Evolutionary conservation across 306 rosid species (phyloP), one percentile per base, ranked within the genome.

Genomic region (Luffa aegyptiaca): DNA sequence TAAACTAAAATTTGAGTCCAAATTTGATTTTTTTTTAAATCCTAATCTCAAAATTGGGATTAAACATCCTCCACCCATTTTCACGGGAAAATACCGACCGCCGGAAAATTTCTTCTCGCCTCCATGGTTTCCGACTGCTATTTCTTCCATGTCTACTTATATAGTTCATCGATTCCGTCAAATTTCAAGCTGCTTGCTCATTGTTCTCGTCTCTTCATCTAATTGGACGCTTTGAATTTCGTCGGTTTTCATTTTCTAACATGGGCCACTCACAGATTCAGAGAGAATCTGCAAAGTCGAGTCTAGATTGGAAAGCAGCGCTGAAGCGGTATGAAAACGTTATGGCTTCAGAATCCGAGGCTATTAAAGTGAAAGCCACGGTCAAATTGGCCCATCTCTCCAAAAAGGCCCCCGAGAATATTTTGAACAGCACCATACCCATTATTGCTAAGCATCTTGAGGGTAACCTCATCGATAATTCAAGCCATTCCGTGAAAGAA

Each of bases 331-430:
- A 66, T 41, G 33, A 66, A 41, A 41, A 66, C 3, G 51, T 66
- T 8, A 66, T 66, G 51, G 74, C 74, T 66, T 39, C 51, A 66
- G 49, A 66, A 41, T 66, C 74, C 35, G 74, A 66, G 14, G 51
- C 74, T 18, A 33, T 66, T 66, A 66, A 66, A 39, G 74, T 66
- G 74, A 66, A 66, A 66, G 74, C 74, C 31, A 66, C 33, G 3
- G 44, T 66, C 74, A 66, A 66, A 39, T 66, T 66, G 51, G 74
- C 74, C 16, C 31, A 41, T 39, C 74, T 66, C 73, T 37, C 73
- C 49, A 37, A 66, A 37, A 3, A 3, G 17, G 48, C 49, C 13
- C 73, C 73, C 31, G 31, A 66, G 11, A 18, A 66, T 39, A 39
- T 66, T 39, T 66, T 66, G 48, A 66, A 66, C 14, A 66, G 73